phyloP scores from a whole-genome alignment of 441 rosid genomes.

The Capsella rubella region DNA sequence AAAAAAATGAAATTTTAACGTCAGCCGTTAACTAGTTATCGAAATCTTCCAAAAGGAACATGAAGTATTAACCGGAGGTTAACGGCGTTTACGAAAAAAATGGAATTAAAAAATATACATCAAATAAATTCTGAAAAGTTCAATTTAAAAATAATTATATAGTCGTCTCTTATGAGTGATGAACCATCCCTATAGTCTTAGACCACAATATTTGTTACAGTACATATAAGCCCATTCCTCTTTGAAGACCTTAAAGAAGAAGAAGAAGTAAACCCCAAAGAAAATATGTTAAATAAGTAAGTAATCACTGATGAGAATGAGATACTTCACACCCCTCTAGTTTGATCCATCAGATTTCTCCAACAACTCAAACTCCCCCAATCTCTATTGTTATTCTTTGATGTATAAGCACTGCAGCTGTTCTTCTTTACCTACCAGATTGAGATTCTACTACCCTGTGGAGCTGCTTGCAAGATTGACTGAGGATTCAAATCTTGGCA shows the following conservation, averaged over 20 bases:
- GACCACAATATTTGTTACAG: slow-evolving; percentile 29
- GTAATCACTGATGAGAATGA: slow-evolving; percentile 20
- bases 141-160: slow-evolving; percentile 32
- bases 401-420: slow-evolving; percentile 25
- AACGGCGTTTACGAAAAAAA: neutral
- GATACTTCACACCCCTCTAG: slow-evolving; percentile 16
- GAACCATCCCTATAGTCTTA: slow-evolving; percentile 20
- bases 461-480: slow-evolving; percentile 56
- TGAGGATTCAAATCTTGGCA: slow-evolving; percentile 62
- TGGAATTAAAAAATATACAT: neutral
- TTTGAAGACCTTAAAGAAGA: slow-evolving; percentile 18
- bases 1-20: neutral
- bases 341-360: neutral
- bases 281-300: slow-evolving; percentile 25
- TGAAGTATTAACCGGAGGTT: neutral
- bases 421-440: slow-evolving; percentile 48
- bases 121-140: slow-evolving; percentile 9
- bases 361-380: slow-evolving; percentile 20
- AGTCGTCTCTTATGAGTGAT: slow-evolving; percentile 11
- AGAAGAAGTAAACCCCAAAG: slow-evolving; percentile 8
- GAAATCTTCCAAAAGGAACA: too few relatives aligned
- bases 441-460: slow-evolving; percentile 39
- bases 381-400: slow-evolving; percentile 26
- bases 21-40: neutral
- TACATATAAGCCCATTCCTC: slow-evolving; percentile 31